Evolutionary conservation across 805 yeast genomes (phyloP).

Genomic region (Candida nonsorbophila): DNA sequence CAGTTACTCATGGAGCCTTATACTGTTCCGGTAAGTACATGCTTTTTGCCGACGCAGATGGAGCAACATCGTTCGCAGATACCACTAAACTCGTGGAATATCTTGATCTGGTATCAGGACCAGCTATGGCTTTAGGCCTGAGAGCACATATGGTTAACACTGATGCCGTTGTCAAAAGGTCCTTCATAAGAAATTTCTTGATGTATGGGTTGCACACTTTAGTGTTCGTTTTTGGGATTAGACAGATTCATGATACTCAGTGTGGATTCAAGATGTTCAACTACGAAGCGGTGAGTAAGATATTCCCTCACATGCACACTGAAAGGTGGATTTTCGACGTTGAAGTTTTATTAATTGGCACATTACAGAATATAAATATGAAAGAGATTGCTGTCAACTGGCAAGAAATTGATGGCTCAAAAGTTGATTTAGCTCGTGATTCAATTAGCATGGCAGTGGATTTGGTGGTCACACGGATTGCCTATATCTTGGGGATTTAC

Average conservation of each 20-base stretch:
- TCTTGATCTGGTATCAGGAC: slow-evolving; percentile 57
- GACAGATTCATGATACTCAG: slow-evolving; percentile 87
- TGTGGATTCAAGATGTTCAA: slow-evolving; percentile 96
- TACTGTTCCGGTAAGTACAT: slow-evolving; percentile 66
- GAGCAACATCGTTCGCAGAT: slow-evolving; percentile 83
- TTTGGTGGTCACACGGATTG: slow-evolving; percentile 82
- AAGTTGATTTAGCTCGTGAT: slow-evolving; percentile 87
- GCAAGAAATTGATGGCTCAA: slow-evolving; percentile 97
- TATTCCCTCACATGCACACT: slow-evolving; percentile 90
- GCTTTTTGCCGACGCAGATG: slow-evolving; percentile 96
- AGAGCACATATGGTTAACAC: slow-evolving; percentile 96
- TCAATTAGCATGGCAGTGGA: slow-evolving; percentile 92
- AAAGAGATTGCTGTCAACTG: slow-evolving; percentile 84
- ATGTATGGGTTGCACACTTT: slow-evolving; percentile 90
- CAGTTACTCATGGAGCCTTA: slow-evolving; percentile 88
- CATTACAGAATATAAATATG: slow-evolving; percentile 60
- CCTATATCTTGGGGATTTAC: slow-evolving; percentile 82
- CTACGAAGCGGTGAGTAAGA: slow-evolving; percentile 52
- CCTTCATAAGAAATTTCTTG: slow-evolving; percentile 79
- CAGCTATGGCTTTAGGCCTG: slow-evolving; percentile 82
- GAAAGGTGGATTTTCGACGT: slow-evolving; percentile 99
- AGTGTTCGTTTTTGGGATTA: slow-evolving; percentile 83
- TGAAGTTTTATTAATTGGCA: slow-evolving; percentile 79
- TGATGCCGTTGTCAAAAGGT: slow-evolving; percentile 93
- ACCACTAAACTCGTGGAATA: slow-evolving; percentile 44